phyloP scores from a whole-genome alignment of 352 stramenopile species.

The Peronospora belbahrii region DNA sequence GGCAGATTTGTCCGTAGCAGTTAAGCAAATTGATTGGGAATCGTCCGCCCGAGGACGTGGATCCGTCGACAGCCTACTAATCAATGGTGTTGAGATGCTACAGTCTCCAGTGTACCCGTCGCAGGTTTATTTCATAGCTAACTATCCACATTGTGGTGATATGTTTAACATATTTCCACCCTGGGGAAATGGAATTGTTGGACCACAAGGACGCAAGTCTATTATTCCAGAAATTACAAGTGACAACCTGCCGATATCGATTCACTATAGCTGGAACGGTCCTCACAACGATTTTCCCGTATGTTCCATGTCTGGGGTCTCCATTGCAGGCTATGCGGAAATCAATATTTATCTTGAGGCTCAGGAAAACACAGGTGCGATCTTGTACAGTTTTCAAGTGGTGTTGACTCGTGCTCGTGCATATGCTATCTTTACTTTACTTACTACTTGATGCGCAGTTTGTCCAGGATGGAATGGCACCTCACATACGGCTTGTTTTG shows the following conservation, averaged over 20 bases:
- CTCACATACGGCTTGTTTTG: slow-evolving; percentile 42
- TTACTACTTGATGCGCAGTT: slow-evolving; percentile 13
- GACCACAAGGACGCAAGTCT: slow-evolving; percentile 45
- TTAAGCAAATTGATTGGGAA: slow-evolving; percentile 83
- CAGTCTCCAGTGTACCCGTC: slow-evolving; percentile 45
- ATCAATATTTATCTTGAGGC: slow-evolving; percentile 79
- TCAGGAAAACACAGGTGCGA: slow-evolving; percentile 63
- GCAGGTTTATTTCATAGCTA: slow-evolving; percentile 46
- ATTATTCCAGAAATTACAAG: slow-evolving; percentile 50
- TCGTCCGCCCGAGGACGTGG: slow-evolving; percentile 41
- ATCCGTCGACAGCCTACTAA: slow-evolving; percentile 45
- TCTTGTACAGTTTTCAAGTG: not conserved
- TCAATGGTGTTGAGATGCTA: slow-evolving; percentile 63
- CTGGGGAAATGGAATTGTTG: slow-evolving; percentile 67
- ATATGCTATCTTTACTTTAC: not conserved
- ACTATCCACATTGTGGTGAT: slow-evolving; percentile 82
- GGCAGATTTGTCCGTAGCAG: slow-evolving; percentile 61
- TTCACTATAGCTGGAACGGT: slow-evolving; percentile 58
- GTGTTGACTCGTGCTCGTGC: slow-evolving; percentile 1
- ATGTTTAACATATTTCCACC: slow-evolving; percentile 81
- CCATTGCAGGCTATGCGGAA: slow-evolving; percentile 62
- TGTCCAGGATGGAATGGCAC: slow-evolving; percentile 67
- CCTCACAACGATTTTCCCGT: slow-evolving; percentile 42
- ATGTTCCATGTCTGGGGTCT: slow-evolving; percentile 76
- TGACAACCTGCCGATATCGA: slow-evolving; percentile 33